Evolutionary conservation across 148 eudicot species (phyloP).

Genomic region (Silene latifolia): DNA sequence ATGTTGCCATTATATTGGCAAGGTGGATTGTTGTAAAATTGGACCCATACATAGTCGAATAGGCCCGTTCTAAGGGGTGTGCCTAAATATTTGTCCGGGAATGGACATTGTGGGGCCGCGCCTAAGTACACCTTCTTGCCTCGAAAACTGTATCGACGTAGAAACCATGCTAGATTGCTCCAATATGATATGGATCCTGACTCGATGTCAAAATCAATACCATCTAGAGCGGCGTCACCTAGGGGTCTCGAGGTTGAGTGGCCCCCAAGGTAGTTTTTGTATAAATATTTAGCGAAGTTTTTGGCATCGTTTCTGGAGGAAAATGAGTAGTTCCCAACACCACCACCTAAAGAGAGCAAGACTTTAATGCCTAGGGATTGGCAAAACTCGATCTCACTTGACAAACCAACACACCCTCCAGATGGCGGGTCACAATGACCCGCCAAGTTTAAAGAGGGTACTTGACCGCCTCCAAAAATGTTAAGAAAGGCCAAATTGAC

Average conservation of each 20-base stretch:
- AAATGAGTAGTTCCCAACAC: conserved; percentile 23
- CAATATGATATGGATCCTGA: conserved; percentile 34
- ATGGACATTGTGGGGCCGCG: too few relatives aligned
- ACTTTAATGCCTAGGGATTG: conserved; percentile 29
- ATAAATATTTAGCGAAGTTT: conserved; percentile 29
- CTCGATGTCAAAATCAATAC: conserved; percentile 47
- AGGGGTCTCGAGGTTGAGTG: conserved; percentile 32
- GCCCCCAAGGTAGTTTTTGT: conserved; percentile 37
- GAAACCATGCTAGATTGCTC: conserved; percentile 32
- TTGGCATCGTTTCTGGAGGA: conserved; percentile 31
- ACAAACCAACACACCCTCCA: conserved; percentile 34
- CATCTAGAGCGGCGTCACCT: conserved; percentile 38
- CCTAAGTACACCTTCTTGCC: too few relatives aligned
- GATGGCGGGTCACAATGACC: conserved; percentile 46
- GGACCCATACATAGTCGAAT: conserved; percentile 89
- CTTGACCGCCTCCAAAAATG: conserved; percentile 42
- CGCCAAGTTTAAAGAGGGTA: conserved; percentile 40
- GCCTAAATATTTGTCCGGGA: too few relatives aligned
- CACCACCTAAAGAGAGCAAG: conserved; percentile 35
- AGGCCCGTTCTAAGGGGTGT: conserved; percentile 50
- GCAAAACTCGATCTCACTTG: conserved; percentile 36
- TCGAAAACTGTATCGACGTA: too few relatives aligned
- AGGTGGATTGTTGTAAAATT: conserved; percentile 79
- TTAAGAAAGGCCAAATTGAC: conserved; percentile 45
- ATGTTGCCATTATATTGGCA: conserved; percentile 59